Percentiles rank a stretch among this genome's conserved stretches.
Evolutionary conservation across 2,329 filamentous ascomycete species (phyloP).

Genomic region (Trichoderma sp.): DNA sequence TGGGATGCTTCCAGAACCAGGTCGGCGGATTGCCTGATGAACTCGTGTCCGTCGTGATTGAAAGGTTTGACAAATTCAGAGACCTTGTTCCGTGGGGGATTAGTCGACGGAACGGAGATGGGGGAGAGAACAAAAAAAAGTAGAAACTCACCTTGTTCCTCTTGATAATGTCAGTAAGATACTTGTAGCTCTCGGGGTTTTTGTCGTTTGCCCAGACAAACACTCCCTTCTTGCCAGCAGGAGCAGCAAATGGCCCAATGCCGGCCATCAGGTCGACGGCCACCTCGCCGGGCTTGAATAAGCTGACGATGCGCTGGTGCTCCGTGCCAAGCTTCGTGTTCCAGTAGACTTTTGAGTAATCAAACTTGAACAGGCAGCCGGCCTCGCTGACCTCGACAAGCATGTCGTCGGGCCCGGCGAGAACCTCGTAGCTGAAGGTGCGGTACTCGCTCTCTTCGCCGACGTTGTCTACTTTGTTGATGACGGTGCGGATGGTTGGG

Average conservation of each 20-base stretch:
- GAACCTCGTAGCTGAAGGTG: conserved; percentile 90
- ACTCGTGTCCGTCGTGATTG: conserved; percentile 79
- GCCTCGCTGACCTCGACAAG: conserved; percentile 83
- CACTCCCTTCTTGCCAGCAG: conserved; percentile 84
- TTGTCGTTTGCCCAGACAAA: conserved; percentile 98
- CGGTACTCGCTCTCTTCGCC: conserved; percentile 84
- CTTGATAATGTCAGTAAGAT: conserved; percentile 69
- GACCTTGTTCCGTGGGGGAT: conserved; percentile 49
- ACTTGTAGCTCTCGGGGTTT: conserved; percentile 84
- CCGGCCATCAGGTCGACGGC: conserved; percentile 98
- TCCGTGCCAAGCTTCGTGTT: conserved; percentile 90
- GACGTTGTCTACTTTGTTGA: conserved; percentile 93
- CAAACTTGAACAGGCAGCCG: conserved; percentile 84
- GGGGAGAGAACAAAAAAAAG: background rate
- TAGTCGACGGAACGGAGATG: background rate
- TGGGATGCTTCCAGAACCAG: conserved; percentile 57
- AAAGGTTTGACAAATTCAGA: conserved; percentile 73
- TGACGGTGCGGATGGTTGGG: conserved; percentile 78
- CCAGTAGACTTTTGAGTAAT: conserved; percentile 98
- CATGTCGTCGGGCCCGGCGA: conserved; percentile 80
- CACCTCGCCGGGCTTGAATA: conserved; percentile 82
- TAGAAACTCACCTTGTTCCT: conserved; percentile 73
- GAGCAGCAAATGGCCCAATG: conserved; percentile 91
- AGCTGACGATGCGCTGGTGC: conserved; percentile 75
- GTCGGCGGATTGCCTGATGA: conserved; percentile 74